Evolutionary conservation across 2,329 filamentous ascomycete genomes (phyloP), one percentile per base, ranked within the genome.

Genomic region (Sclerotinia trifoliorum): DNA sequence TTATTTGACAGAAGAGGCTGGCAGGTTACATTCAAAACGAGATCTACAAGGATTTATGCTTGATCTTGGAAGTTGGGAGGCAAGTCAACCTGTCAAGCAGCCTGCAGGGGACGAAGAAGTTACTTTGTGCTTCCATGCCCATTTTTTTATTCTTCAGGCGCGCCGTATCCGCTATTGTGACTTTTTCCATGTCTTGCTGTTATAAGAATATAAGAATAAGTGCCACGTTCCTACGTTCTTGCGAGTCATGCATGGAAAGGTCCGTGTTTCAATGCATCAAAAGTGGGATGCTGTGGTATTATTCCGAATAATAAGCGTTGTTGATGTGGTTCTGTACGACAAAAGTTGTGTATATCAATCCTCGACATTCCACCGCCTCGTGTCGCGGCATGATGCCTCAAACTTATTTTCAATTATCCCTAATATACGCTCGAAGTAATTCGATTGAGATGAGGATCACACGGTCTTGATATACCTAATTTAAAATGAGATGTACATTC

Each of bases 221-320:
- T 63, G 57, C 56, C 55, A 67, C 57, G 65, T 62, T 63, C 46
- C 46, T 51, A 51, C 8, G 8, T 51, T 63, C 48, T 67, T 62
- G 48, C 65, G 65, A 67, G 65, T 67, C 65, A 67, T 67, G 56
- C 65, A 46, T 67, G 26, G 55, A 44, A 63, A 52, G 29, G 57
- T 44, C 65, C 35, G 65, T 63, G 65, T 62, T 55, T 26, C 48
- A 67, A 48, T 67, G 56, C 57, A 52, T 67, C 65, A 63, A 67
- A 35, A 63, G 57, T 67, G 65, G 65, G 65, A 67, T 67, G 35
- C 24, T 24, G 24, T 32, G 32, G 46, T 52, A 51, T 63, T 39
- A 35, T 26, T 26, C 60, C 60, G 55, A 57, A 44, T 26, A 49
- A 61, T 26, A 49, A 61, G 55, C 32, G 19, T 29, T 32, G 21